phyloP scores from a whole-genome alignment of 2,329 filamentous ascomycete species.

The Plectosphaerella sp. region DNA sequence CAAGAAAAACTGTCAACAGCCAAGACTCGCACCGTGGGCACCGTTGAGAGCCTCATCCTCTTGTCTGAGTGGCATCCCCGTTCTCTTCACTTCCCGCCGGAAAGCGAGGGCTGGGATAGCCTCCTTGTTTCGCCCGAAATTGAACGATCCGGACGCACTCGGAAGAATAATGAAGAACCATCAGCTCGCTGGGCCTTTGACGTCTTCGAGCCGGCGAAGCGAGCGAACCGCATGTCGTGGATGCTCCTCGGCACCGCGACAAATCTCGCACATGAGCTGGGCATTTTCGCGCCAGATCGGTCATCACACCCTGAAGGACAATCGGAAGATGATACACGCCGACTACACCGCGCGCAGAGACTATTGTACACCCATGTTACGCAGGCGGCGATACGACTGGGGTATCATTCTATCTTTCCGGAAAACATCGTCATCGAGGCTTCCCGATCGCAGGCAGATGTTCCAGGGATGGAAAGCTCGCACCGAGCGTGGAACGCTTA shows the following conservation, averaged over 20 bases:
- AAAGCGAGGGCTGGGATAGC: slow-evolving; percentile 16
- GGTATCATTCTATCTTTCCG: slow-evolving; percentile 6
- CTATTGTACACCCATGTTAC: slow-evolving; percentile 15
- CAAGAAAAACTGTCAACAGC: slow-evolving; percentile 16
- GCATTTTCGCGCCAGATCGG: slow-evolving; percentile 5
- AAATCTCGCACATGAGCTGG: slow-evolving; percentile 15
- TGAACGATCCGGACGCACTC: slow-evolving; percentile 11
- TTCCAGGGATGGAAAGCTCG: background rate
- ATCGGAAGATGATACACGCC: background rate
- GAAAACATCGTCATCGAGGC: slow-evolving; percentile 5
- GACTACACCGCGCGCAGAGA: slow-evolving; percentile 9
- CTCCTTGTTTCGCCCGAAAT: slow-evolving; percentile 11
- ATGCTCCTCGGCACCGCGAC: slow-evolving; percentile 17
- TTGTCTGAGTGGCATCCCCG: slow-evolving; percentile 19
- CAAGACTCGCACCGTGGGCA: slow-evolving; percentile 12
- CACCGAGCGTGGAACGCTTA: slow-evolving; percentile 6
- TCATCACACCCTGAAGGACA: too few species aligned
- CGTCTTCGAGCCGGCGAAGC: slow-evolving; percentile 18
- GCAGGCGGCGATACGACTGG: slow-evolving; percentile 7
- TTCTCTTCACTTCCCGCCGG: slow-evolving; percentile 14
- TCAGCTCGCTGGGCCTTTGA: slow-evolving; percentile 16
- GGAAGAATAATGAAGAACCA: slow-evolving; percentile 12
- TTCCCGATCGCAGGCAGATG: background rate
- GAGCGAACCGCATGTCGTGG: slow-evolving; percentile 20
- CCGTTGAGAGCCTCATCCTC: slow-evolving; percentile 15